phyloP scores from a whole-genome alignment of 2,329 filamentous ascomycete genomes.

The Colletotrichum coccodes region DNA sequence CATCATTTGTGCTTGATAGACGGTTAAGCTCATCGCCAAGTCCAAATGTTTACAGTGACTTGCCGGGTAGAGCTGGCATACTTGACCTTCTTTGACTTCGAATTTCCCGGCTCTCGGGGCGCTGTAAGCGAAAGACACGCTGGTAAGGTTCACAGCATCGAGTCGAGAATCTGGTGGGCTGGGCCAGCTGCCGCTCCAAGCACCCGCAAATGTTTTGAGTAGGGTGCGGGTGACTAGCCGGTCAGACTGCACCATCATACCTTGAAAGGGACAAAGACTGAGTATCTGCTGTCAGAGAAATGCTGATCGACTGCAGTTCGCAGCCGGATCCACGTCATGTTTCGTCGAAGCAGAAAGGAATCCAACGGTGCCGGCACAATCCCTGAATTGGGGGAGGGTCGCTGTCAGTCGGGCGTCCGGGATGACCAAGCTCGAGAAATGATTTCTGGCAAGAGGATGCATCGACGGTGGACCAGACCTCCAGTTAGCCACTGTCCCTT shows the following conservation, averaged over 20 bases:
- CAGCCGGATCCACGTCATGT: constrained; percentile 26
- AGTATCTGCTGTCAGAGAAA: constrained; percentile 16
- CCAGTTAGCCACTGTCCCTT: constrained; percentile 1
- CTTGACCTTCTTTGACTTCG: constrained; percentile 12
- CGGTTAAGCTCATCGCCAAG: constrained; percentile 28
- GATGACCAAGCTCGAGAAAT: background rate
- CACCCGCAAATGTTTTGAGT: constrained; percentile 16
- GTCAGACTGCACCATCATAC: constrained; percentile 5
- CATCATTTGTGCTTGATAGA: background rate
- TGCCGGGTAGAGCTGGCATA: constrained; percentile 21
- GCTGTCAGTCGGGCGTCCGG: constrained; percentile 1
- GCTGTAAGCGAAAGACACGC: background rate
- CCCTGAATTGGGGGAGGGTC: constrained; percentile 6
- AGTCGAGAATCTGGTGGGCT: constrained; percentile 14
- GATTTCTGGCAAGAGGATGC: constrained; percentile 6
- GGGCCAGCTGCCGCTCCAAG: constrained; percentile 18
- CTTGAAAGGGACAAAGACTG: background rate
- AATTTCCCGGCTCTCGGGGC: constrained; percentile 8
- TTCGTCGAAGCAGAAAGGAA: constrained; percentile 16
- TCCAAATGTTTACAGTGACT: background rate
- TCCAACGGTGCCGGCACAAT: constrained; percentile 17
- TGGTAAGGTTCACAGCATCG: background rate
- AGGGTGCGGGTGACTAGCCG: too few species aligned
- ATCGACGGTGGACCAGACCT: background rate
- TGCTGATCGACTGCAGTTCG: constrained; percentile 27